Base-by-base conservation (phyloP, 2,329 filamentous ascomycete genomes). In the Colletotrichum tropicicola region DNA sequence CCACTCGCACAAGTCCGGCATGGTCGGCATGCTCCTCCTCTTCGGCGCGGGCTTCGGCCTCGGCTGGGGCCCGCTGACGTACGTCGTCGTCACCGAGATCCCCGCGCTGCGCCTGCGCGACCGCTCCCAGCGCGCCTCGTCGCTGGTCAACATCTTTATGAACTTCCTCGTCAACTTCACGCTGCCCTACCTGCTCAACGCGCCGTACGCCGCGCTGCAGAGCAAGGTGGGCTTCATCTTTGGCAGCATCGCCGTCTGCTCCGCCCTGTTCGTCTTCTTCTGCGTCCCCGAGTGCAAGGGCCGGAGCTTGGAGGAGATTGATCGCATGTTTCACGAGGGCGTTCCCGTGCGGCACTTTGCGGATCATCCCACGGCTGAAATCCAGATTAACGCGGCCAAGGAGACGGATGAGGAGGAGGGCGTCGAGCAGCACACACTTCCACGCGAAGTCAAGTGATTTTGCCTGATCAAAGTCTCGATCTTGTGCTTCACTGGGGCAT, bases 11-110 rank as follows among this genome's bases (percentile, higher is more conserved):
- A 74, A 73, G 17, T 65, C 68, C 10, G 72, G 70, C 12, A 76
- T 78, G 39, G 72, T 80, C 6, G 73, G 74, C 37, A 75, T 76
- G 69, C 68, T 77, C 28, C 71, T 71, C 25, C 41, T 81, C 5
- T 79, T 74, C 32, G 68, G 64, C 28, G 63, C 74, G 41, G 74
- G 74, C 17, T 77, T 74, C 63, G 68, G 68, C 37, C 66, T 76
- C 1, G 75, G 73, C 13, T 80, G 76, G 75, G 77, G 73, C 1
- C 78, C 77, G 2, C 52, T 76, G 0, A 71, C 71, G 4, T 77
- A 79, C 56, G 75, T 78, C 48, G 70, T 80, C 41, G 71, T 73
- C 1, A 73, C 77, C 4, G 78, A 80, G 57, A 53, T 80, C 3
- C 73, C 77, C 21, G 49, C 62, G 4, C 51, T 56, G 35, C 52